These are phyloP conservation scores for Ophiostoma sp. DNA, from an alignment of 2,329 filamentous ascomycete species.

Conservation along the genomic window DNA sequence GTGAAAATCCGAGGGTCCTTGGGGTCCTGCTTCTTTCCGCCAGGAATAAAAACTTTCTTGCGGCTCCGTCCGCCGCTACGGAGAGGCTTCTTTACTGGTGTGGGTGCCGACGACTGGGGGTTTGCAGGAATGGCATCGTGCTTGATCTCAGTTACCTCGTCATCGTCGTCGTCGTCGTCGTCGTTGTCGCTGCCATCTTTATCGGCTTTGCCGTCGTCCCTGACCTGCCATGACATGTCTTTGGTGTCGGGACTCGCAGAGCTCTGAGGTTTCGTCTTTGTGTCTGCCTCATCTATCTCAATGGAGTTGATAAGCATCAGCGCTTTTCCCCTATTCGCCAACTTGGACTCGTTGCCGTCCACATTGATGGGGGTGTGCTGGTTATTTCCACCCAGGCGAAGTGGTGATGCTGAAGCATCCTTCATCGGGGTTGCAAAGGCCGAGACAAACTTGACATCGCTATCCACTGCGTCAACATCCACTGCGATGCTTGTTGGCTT, in stretches of 20 bases:
- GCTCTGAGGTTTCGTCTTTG: background rate
- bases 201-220: background rate
- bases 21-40: conserved; percentile 41
- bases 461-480: background rate
- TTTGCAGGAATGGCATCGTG: conserved; percentile 18
- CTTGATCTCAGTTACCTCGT: conserved; percentile 22
- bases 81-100: conserved; percentile 20
- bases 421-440: background rate
- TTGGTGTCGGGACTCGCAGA: background rate
- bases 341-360: background rate
- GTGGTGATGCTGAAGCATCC: too few relatives aligned
- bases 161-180: conserved; percentile 19
- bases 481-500: background rate
- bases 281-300: conserved; percentile 12
- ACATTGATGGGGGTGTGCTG: background rate
- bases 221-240: background rate
- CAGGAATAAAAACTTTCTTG: conserved; percentile 33
- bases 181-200: conserved; percentile 14
- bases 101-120: conserved; percentile 11
- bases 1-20: conserved; percentile 69
- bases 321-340: background rate
- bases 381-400: too few relatives aligned
- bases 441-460: background rate
- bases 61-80: conserved; percentile 25
- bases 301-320: background rate